These are phyloP conservation scores for Phytopythium sindhum DNA, from an alignment of 352 stramenopile species.

Conservation along the genomic window DNA sequence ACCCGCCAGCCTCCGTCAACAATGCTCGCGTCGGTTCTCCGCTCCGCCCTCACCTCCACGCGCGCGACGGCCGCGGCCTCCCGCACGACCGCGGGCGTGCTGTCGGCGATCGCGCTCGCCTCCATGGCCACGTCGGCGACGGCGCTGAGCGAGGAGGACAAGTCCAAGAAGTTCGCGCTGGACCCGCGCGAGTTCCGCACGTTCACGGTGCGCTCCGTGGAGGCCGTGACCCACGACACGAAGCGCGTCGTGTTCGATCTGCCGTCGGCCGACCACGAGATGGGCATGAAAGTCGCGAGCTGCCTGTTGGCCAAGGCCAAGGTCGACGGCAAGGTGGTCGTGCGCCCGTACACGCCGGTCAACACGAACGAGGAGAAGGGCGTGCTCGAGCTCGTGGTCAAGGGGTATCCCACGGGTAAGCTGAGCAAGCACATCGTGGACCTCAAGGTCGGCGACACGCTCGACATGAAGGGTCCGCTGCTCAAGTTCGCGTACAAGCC, in stretches of 20 bases:
- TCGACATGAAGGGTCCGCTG: slow-evolving; percentile 87
- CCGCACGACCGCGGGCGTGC: slow-evolving; percentile 19
- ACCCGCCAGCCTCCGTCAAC: slow-evolving; percentile 3
- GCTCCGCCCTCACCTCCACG: slow-evolving; percentile 15
- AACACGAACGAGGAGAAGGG: slow-evolving; percentile 74
- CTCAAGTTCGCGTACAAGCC: slow-evolving; percentile 83
- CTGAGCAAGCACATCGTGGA: slow-evolving; percentile 81
- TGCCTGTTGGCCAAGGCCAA: slow-evolving; percentile 61
- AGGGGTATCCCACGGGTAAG: slow-evolving; percentile 79
- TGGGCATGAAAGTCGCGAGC: slow-evolving; percentile 57
- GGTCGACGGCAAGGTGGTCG: slow-evolving; percentile 59
- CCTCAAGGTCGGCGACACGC: slow-evolving; percentile 68
- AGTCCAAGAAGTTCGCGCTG: slow-evolving; percentile 41
- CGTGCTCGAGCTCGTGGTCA: slow-evolving; percentile 79
- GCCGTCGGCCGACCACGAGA: slow-evolving; percentile 52
- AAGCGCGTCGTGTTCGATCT: slow-evolving; percentile 56
- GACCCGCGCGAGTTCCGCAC: slow-evolving; percentile 54
- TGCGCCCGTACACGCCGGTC: slow-evolving; percentile 82
- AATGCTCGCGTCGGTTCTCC: slow-evolving; percentile 30
- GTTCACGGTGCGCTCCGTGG: slow-evolving; percentile 61
- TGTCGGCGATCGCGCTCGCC: slow-evolving; percentile 28
- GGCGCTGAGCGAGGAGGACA: slow-evolving; percentile 20
- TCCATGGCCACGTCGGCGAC: slow-evolving; percentile 17
- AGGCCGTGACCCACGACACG: slow-evolving; percentile 61
- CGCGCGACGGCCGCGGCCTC: slow-evolving; percentile 17